Evolutionary conservation across 78 protist genomes (phyloP).

Genomic region (slime mould (Dictyostelium discoideum)): DNA sequence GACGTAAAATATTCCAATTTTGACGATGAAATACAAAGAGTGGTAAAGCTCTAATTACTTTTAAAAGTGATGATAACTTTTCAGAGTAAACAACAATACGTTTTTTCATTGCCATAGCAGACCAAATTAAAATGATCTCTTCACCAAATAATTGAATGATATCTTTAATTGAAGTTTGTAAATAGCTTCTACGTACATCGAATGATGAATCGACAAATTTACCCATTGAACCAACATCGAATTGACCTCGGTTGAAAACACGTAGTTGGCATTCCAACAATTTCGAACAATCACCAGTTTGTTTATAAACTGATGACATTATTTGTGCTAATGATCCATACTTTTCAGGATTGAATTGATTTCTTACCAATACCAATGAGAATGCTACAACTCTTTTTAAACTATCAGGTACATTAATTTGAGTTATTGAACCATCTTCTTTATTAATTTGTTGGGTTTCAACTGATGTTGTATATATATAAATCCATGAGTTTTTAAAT

Average conservation of each 20-base stretch:
- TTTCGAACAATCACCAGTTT: conserved; percentile 60
- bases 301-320: conserved; percentile 56
- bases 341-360: conserved; percentile 83
- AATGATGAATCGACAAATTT: conserved; percentile 41
- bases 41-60: conserved; percentile 80
- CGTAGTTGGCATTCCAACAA: conserved; percentile 73
- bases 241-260: conserved; percentile 70
- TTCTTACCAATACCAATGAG: conserved; percentile 46
- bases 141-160: conserved; percentile 67
- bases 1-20: conserved; percentile 80
- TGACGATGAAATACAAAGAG: conserved; percentile 83
- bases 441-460: background rate
- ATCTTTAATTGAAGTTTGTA: conserved; percentile 73
- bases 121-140: conserved; percentile 79
- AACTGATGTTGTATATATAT: conserved; percentile 28
- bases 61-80: conserved; percentile 36
- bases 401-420: background rate
- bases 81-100: conserved; percentile 67
- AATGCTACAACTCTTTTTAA: conserved; percentile 57
- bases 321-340: conserved; percentile 71
- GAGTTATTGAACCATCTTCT: background rate
- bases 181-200: conserved; percentile 72
- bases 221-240: conserved; percentile 79
- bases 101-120: conserved; percentile 81
- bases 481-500: conserved; percentile 71